A percentile compares a stretch with the other conserved stretches of the same genome.
Evolutionary conservation across 2,329 filamentous ascomycete species (phyloP).

Genomic region (Fusarium begoniae): DNA sequence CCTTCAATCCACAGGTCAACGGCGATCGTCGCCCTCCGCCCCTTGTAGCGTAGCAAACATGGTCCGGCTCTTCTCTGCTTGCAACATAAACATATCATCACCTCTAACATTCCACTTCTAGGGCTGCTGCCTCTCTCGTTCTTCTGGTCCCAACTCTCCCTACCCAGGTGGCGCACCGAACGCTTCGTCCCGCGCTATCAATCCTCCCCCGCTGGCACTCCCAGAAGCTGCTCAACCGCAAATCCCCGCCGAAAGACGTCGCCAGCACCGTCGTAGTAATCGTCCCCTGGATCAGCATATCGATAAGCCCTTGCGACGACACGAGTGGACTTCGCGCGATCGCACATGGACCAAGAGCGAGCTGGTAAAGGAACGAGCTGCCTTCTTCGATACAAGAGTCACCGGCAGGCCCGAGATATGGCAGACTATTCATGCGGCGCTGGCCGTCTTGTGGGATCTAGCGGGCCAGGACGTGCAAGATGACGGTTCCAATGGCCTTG

Average conservation of each 20-base stretch:
- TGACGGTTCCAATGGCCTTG: conserved; percentile 55
- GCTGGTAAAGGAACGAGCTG: conserved; percentile 75
- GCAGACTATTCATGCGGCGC: conserved; percentile 75
- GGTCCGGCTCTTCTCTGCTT: conserved; percentile 17
- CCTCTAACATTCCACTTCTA: conserved; percentile 29
- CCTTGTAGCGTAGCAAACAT: conserved; percentile 26
- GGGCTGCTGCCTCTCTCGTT: conserved; percentile 68
- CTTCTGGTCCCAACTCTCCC: conserved; percentile 62
- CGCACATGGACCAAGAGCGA: conserved; percentile 75
- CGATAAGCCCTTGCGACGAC: conserved; percentile 73
- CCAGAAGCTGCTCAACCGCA: conserved; percentile 40
- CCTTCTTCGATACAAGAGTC: conserved; percentile 92
- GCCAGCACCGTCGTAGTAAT: conserved; percentile 45
- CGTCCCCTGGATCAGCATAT: conserved; percentile 70
- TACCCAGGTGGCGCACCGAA: conserved; percentile 61
- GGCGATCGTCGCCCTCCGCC: conserved; percentile 6
- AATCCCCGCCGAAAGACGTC: conserved; percentile 43
- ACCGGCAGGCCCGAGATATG: conserved; percentile 82
- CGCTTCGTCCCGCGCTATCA: conserved; percentile 64
- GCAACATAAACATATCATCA: background rate
- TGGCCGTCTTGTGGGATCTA: conserved; percentile 72
- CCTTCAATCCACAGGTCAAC: conserved; percentile 21
- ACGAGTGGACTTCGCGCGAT: conserved; percentile 71
- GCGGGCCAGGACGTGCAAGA: conserved; percentile 51
- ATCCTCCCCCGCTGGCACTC: conserved; percentile 50